These are phyloP conservation scores for Coemansia umbellata DNA, from an alignment of 192 early-diverging fungal species.

Conservation along the genomic window DNA sequence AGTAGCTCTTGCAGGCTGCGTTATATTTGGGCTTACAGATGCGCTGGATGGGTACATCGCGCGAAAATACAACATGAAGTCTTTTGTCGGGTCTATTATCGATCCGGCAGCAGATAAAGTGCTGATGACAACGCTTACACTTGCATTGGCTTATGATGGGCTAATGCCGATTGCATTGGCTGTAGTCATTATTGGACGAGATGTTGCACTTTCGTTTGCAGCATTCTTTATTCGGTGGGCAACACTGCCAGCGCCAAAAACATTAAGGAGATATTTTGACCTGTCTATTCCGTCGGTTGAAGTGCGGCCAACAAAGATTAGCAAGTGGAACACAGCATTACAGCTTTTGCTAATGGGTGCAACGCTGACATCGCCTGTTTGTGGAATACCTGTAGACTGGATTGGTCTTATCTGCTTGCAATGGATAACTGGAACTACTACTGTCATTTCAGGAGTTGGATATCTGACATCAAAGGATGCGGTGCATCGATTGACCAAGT, in stretches of 20 bases:
- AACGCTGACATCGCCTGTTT: slow-evolving; percentile 69
- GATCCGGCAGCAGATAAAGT: slow-evolving; percentile 94
- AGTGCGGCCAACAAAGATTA: slow-evolving; percentile 81
- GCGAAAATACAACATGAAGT: slow-evolving; percentile 78
- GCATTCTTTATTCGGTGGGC: slow-evolving; percentile 84
- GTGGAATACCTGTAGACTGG: slow-evolving; percentile 57
- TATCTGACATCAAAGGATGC: slow-evolving; percentile 73
- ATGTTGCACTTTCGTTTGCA: slow-evolving; percentile 71
- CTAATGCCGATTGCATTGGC: slow-evolving; percentile 76
- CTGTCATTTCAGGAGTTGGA: slow-evolving; percentile 72
- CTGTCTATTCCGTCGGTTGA: slow-evolving; percentile 87
- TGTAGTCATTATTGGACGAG: slow-evolving; percentile 78
- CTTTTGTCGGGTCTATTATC: slow-evolving; percentile 80
- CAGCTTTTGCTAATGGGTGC: slow-evolving; percentile 79
- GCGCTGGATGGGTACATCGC: slow-evolving; percentile 88
- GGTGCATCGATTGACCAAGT: slow-evolving; percentile 59
- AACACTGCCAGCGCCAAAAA: slow-evolving; percentile 84
- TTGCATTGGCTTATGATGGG: slow-evolving; percentile 66
- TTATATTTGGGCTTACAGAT: slow-evolving; percentile 83
- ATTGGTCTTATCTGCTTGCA: slow-evolving; percentile 58
- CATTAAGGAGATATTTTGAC: slow-evolving; percentile 79
- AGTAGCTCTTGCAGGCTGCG: slow-evolving; percentile 69
- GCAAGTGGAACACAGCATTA: slow-evolving; percentile 86
- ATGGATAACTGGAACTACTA: slow-evolving; percentile 62
- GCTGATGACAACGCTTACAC: slow-evolving; percentile 83